Evolutionary conservation across 2,329 filamentous ascomycete genomes (phyloP).

Genomic region (Shiraia bambusicola): DNA sequence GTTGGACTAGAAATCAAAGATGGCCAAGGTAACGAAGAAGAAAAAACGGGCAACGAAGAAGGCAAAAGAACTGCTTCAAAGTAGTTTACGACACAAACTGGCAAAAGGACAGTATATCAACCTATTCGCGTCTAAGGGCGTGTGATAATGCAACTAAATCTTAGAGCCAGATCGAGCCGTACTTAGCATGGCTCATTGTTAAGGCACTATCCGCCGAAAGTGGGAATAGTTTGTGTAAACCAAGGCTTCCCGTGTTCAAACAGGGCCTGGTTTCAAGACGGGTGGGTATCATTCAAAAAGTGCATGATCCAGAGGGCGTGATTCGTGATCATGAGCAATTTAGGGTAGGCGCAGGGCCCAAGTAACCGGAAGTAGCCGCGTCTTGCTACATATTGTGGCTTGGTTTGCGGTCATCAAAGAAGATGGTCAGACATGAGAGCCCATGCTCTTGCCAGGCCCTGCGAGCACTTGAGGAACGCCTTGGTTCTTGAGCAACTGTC

Average conservation of each 20-base stretch:
- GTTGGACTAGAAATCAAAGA: conserved; percentile 3
- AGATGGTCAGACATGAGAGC: conserved; percentile 14
- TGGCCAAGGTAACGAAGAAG: conserved; percentile 10
- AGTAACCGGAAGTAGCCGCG: conserved; percentile 27
- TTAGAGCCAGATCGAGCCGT: conserved; percentile 33
- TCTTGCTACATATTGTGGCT: conserved; percentile 26
- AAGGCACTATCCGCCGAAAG: conserved; percentile 27
- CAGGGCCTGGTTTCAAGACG: conserved; percentile 23
- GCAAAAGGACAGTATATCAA: conserved; percentile 35
- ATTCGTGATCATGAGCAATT: conserved; percentile 30
- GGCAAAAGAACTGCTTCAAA: conserved; percentile 9
- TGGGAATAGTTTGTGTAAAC: conserved; percentile 32
- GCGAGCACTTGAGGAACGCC: conserved; percentile 20
- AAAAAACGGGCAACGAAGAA: conserved; percentile 6
- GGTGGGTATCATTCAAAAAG: conserved; percentile 19
- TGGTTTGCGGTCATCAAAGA: conserved; percentile 24
- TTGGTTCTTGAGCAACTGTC: conserved; percentile 14
- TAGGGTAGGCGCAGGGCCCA: conserved; percentile 27
- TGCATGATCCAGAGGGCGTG: conserved; percentile 21
- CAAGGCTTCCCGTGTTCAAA: conserved; percentile 28
- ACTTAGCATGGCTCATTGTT: conserved; percentile 27
- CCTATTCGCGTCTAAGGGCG: conserved; percentile 24
- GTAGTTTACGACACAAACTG: conserved; percentile 13
- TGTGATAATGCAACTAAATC: conserved; percentile 35
- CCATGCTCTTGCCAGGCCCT: conserved; percentile 21